Evolutionary conservation across 169 alveolate genomes (phyloP).

Genomic region (Cryptosporidium muris): DNA sequence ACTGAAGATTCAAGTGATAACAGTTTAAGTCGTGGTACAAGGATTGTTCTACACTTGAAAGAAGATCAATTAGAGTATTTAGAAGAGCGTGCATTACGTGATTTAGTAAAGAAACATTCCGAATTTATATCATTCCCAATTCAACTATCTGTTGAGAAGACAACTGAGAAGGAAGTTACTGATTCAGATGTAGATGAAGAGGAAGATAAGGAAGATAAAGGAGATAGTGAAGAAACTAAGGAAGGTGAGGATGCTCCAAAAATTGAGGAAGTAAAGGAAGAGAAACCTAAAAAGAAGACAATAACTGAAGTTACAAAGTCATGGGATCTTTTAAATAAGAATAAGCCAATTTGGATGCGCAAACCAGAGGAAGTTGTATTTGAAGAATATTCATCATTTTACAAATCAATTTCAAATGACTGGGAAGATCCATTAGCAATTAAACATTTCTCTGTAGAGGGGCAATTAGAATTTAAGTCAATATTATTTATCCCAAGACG

Average conservation of each 20-base stretch:
- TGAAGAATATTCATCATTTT: conserved; percentile 99
- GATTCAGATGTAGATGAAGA: conserved; percentile 97
- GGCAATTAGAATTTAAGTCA: conserved; percentile 99
- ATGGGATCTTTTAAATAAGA: conserved; percentile 97
- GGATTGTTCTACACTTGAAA: conserved; percentile 94
- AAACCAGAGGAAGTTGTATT: conserved; percentile 97
- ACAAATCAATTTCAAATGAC: conserved; percentile 97
- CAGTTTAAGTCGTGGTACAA: conserved; percentile 94
- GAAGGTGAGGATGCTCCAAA: conserved; percentile 80
- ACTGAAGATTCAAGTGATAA: conserved; percentile 90
- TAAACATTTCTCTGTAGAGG: conserved; percentile 98
- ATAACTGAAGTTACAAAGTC: conserved; percentile 96
- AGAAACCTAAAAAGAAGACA: conserved; percentile 96
- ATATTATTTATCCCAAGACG: conserved; percentile 98
- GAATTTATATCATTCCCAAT: conserved; percentile 99
- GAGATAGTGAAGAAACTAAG: conserved; percentile 79
- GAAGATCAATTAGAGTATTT: conserved; percentile 96
- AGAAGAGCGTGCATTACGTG: conserved; percentile 98
- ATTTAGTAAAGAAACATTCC: conserved; percentile 98
- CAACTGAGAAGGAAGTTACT: conserved; percentile 96
- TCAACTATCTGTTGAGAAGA: conserved; percentile 95
- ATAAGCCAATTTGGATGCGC: conserved; percentile 99
- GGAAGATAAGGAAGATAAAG: conserved; percentile 79
- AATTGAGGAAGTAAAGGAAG: conserved; percentile 83
- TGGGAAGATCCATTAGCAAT: conserved; percentile 99